These are phyloP conservation scores for Posidonia australis DNA, from an alignment of 106 monocot genomes.

Conservation along the genomic window DNA sequence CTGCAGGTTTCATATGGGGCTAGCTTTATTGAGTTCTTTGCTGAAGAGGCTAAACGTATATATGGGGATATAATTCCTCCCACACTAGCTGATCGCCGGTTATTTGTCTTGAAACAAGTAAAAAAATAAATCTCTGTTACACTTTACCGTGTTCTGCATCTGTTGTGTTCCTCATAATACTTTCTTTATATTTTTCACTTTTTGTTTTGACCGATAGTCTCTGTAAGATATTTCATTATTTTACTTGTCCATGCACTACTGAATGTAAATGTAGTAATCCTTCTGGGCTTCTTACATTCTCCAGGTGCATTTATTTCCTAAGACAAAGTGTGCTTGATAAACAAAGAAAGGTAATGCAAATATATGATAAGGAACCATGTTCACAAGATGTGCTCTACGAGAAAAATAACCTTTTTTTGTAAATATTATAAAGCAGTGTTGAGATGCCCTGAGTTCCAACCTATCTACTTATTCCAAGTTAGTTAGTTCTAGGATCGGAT, in stretches of 20 bases:
- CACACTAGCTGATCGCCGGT: slow-evolving; percentile 52
- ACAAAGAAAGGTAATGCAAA: background rate
- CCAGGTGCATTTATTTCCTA: background rate
- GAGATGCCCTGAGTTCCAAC: too few relatives aligned
- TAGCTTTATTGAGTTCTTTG: slow-evolving; percentile 73
- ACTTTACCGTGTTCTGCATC: background rate
- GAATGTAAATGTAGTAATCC: background rate
- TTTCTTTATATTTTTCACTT: background rate
- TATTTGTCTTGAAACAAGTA: slow-evolving; percentile 86
- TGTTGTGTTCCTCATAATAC: background rate
- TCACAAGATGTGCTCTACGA: too few relatives aligned
- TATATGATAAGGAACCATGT: too few relatives aligned
- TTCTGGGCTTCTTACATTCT: background rate
- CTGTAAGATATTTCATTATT: background rate
- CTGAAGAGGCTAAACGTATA: slow-evolving; percentile 86
- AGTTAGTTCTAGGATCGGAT: too few relatives aligned
- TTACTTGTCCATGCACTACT: too few relatives aligned
- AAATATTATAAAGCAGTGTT: too few relatives aligned
- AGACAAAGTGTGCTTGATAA: background rate
- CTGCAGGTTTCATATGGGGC: slow-evolving; percentile 79
- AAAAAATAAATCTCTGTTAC: background rate
- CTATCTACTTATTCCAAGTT: too few relatives aligned
- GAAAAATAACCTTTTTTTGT: too few relatives aligned
- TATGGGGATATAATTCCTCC: slow-evolving; percentile 91
- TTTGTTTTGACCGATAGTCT: background rate